These are phyloP conservation scores for Suillus placidus DNA, from an alignment of 768 basidiomycete genomes.

Conservation along the genomic window DNA sequence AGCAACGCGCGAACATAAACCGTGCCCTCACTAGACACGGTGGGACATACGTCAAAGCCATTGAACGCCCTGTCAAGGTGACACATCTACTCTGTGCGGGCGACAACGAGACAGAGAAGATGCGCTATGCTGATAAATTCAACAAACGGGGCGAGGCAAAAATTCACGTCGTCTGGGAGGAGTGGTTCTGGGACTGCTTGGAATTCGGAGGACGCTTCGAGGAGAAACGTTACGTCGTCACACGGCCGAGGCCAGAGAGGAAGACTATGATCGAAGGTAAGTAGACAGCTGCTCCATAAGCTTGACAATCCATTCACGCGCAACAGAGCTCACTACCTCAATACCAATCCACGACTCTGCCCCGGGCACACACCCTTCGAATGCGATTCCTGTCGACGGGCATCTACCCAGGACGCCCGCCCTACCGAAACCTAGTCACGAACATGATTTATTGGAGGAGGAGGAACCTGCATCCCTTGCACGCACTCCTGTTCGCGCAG, in stretches of 20 bases:
- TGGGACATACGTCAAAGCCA: slow-evolving; percentile 71
- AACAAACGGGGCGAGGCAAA: slow-evolving; percentile 68
- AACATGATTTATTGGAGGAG: slow-evolving; percentile 41
- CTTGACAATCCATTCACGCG: not conserved
- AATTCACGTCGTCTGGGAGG: slow-evolving; percentile 87
- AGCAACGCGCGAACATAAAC: slow-evolving; percentile 64
- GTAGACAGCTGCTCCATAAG: slow-evolving; percentile 6
- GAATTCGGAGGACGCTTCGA: slow-evolving; percentile 73
- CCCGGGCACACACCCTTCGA: slow-evolving; percentile 19
- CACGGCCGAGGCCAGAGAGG: slow-evolving; percentile 61
- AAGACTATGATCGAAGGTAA: slow-evolving; percentile 35
- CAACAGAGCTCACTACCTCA: slow-evolving; percentile 3
- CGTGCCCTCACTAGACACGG: slow-evolving; percentile 58
- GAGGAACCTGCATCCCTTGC: slow-evolving; percentile 60
- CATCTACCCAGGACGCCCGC: slow-evolving; percentile 25
- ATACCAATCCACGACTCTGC: slow-evolving; percentile 20
- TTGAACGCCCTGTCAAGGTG: slow-evolving; percentile 77
- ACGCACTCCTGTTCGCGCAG: slow-evolving; percentile 50
- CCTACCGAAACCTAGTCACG: slow-evolving; percentile 22
- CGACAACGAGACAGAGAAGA: slow-evolving; percentile 70
- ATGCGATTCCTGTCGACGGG: slow-evolving; percentile 14
- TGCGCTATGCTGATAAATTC: slow-evolving; percentile 77
- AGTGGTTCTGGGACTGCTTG: slow-evolving; percentile 95
- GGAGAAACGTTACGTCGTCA: slow-evolving; percentile 60
- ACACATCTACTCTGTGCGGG: slow-evolving; percentile 86